phyloP scores from a whole-genome alignment of 163 green algal genomes.

The Chlorella variabilis region DNA sequence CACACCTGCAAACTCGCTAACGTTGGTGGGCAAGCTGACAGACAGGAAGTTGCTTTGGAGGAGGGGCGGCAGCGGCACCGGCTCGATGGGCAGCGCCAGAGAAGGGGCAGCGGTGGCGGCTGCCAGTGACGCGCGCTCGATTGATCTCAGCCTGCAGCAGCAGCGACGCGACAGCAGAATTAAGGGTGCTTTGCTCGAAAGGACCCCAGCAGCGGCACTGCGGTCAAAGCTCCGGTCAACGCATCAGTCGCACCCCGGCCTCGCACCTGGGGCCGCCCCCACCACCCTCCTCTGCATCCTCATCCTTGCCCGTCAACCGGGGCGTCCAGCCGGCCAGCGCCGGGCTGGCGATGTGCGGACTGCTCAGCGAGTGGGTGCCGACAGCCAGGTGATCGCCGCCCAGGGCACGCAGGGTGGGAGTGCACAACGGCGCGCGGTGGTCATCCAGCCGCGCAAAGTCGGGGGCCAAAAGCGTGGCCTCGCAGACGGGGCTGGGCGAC shows the following conservation, averaged over 20 bases:
- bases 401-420: background rate
- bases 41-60: conserved; percentile 9
- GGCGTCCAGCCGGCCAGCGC: background rate
- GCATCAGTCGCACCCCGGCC: too few species aligned
- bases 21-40: background rate
- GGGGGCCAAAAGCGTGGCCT: background rate
- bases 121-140: background rate
- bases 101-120: too few species aligned
- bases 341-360: background rate
- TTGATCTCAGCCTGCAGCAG: background rate
- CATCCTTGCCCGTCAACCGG: background rate
- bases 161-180: too few species aligned
- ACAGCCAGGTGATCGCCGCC: background rate
- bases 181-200: background rate
- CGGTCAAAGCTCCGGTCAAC: background rate
- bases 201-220: background rate
- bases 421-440: background rate
- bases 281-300: background rate
- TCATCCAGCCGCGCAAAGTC: conserved; percentile 14
- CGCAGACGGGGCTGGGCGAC: conserved; percentile 8
- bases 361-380: background rate
- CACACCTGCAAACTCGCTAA: background rate
- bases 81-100: background rate
- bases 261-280: background rate
- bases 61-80: conserved; percentile 11